Conservation (phyloP, 257 asterid genomes). For the Nicotiana sylvestris region DNA sequence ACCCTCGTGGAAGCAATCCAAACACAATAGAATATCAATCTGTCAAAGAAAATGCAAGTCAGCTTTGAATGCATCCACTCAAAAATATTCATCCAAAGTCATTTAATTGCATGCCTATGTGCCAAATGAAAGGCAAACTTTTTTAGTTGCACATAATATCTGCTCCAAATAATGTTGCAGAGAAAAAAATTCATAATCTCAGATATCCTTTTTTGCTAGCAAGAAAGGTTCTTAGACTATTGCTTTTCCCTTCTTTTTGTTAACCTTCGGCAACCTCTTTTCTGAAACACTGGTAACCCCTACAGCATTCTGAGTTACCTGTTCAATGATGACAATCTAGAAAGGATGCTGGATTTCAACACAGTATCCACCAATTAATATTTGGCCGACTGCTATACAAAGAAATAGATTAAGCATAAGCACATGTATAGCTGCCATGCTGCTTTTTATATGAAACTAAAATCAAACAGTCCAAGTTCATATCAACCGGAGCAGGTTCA, state of each 20-base stretch:
- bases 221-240: slow-evolving; percentile 9
- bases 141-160: background rate
- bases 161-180: background rate
- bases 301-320: too few species aligned
- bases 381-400: too few species aligned
- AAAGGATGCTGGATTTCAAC: too few species aligned
- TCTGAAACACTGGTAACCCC: background rate
- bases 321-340: too few species aligned
- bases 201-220: background rate
- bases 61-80: slow-evolving; percentile 18
- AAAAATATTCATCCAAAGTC: background rate
- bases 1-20: slow-evolving; percentile 89
- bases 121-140: background rate
- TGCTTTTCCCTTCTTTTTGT: background rate
- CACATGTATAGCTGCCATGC: too few species aligned
- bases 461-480: too few species aligned
- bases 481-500: too few species aligned
- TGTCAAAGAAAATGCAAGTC: slow-evolving; percentile 37
- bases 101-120: background rate
- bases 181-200: background rate
- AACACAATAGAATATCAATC: slow-evolving; percentile 74
- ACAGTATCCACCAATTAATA: too few species aligned
- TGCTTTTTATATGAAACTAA: too few species aligned
- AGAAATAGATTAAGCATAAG: too few species aligned
- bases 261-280: background rate